phyloP scores from a whole-genome alignment of 495 filamentous ascomycete genomes.

The Ramalina intermedia region DNA sequence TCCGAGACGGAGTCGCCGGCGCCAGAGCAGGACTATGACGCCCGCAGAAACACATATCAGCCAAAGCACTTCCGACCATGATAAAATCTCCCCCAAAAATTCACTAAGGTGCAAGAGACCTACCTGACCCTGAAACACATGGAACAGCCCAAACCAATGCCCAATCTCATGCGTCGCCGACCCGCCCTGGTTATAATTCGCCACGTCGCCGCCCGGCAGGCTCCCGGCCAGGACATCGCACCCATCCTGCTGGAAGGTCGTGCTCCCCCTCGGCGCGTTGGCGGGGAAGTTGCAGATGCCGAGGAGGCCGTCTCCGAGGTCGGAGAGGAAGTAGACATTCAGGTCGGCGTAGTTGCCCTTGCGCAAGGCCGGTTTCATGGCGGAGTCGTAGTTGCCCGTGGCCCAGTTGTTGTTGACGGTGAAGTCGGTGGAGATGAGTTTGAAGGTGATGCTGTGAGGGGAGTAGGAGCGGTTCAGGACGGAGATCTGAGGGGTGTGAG shows the following conservation, averaged over 20 bases:
- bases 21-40: constrained; percentile 22
- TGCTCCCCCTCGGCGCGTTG: constrained; percentile 17
- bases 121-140: constrained; percentile 35
- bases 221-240: constrained; percentile 35
- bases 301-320: constrained; percentile 29
- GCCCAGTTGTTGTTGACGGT: constrained; percentile 59
- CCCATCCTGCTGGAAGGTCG: constrained; percentile 31
- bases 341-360: constrained; percentile 30
- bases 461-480: constrained; percentile 29
- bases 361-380: constrained; percentile 52
- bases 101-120: background rate
- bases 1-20: constrained; percentile 36
- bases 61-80: too few species aligned
- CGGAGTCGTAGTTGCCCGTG: constrained; percentile 42
- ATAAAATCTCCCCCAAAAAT: too few species aligned
- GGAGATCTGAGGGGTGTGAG: constrained; percentile 25
- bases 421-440: constrained; percentile 51
- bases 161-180: constrained; percentile 40
- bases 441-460: constrained; percentile 33
- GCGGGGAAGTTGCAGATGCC: constrained; percentile 34
- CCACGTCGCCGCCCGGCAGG: constrained; percentile 30
- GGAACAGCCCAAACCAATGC: constrained; percentile 42
- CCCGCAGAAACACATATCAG: too few species aligned
- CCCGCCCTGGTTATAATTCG: constrained; percentile 34
- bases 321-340: constrained; percentile 38